Evolutionary conservation across 768 basidiomycete species (phyloP).

Genomic region (Phanerodontia chrysosporium): DNA sequence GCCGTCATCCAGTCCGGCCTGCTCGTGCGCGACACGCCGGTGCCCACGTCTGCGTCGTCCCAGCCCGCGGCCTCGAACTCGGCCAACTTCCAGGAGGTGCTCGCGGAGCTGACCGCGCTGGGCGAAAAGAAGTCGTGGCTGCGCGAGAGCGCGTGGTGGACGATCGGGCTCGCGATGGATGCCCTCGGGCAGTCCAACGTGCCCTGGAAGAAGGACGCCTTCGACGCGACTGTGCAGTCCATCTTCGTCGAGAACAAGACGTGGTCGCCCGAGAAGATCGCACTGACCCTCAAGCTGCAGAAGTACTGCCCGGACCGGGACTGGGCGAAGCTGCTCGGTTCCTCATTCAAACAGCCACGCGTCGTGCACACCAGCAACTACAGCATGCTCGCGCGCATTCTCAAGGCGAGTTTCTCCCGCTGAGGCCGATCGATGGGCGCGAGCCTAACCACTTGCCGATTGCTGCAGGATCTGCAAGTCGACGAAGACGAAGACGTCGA

Average conservation of each 20-base stretch:
- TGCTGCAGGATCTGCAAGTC: constrained; percentile 45
- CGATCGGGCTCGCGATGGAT: constrained; percentile 60
- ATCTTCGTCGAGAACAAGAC: constrained; percentile 48
- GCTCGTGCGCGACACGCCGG: constrained; percentile 56
- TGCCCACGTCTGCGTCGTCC: constrained; percentile 50
- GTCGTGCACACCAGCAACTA: constrained; percentile 73
- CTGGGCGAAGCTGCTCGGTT: constrained; percentile 63
- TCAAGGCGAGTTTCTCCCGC: constrained; percentile 56
- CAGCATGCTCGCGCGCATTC: constrained; percentile 61
- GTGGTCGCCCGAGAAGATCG: constrained; percentile 91
- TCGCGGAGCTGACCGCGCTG: constrained; percentile 59
- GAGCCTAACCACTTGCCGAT: constrained; percentile 7
- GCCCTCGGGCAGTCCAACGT: constrained; percentile 53
- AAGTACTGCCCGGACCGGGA: constrained; percentile 51
- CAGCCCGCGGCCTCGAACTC: constrained; percentile 51
- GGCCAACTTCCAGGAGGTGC: constrained; percentile 51
- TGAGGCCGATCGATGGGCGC: neutral
- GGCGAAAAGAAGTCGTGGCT: constrained; percentile 89
- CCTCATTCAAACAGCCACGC: constrained; percentile 73
- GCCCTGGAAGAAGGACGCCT: constrained; percentile 67
- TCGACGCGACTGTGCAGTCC: constrained; percentile 43
- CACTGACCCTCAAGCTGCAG: constrained; percentile 71
- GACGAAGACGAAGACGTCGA: constrained; percentile 29
- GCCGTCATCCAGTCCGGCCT: constrained; percentile 83
- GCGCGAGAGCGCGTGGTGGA: constrained; percentile 88